phyloP scores from a whole-genome alignment of 805 yeast genomes.

The Candida bentonensis region DNA sequence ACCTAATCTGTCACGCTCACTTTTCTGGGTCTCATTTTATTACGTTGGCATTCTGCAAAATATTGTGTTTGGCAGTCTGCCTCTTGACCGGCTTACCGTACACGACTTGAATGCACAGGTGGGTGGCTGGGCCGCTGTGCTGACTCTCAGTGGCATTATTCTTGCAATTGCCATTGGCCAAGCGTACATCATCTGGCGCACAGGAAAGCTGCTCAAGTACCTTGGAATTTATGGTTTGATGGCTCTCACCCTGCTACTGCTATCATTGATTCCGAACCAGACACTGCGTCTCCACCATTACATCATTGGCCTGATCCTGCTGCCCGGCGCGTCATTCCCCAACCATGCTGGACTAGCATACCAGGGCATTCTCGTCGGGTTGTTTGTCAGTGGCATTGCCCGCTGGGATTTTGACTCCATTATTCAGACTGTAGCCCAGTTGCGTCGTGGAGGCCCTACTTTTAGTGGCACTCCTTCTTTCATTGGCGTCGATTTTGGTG shows the following conservation, averaged over 20 bases:
- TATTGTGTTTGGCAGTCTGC: conserved; percentile 75
- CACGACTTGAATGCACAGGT: conserved; percentile 61
- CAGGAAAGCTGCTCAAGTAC: conserved; percentile 41
- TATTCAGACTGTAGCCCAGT: conserved; percentile 55
- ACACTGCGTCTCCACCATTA: conserved; percentile 72
- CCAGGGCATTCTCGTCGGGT: conserved; percentile 76
- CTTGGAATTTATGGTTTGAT: conserved; percentile 38
- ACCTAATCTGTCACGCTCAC: conserved; percentile 23
- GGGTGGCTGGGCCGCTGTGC: conserved; percentile 58
- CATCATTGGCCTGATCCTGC: conserved; percentile 56
- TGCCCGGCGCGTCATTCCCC: conserved; percentile 69
- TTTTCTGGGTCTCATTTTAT: conserved; percentile 65
- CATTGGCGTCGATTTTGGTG: conserved; percentile 9
- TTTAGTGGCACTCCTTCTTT: conserved; percentile 15
- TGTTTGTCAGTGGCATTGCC: conserved; percentile 70
- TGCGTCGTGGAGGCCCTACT: conserved; percentile 59
- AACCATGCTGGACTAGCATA: conserved; percentile 34
- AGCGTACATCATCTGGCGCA: conserved; percentile 66
- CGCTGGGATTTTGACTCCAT: conserved; percentile 92
- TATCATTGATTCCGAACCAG: conserved; percentile 47
- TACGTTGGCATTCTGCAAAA: conserved; percentile 81
- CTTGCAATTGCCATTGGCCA: conserved; percentile 51
- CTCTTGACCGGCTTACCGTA: conserved; percentile 70
- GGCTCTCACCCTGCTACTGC: conserved; percentile 28
- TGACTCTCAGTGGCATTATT: conserved; percentile 34